A percentile compares a stretch with the other conserved stretches of the same genome.
Evolutionary conservation across 257 asterid species (phyloP).

Genomic region (Paraleonurus japonicus): DNA sequence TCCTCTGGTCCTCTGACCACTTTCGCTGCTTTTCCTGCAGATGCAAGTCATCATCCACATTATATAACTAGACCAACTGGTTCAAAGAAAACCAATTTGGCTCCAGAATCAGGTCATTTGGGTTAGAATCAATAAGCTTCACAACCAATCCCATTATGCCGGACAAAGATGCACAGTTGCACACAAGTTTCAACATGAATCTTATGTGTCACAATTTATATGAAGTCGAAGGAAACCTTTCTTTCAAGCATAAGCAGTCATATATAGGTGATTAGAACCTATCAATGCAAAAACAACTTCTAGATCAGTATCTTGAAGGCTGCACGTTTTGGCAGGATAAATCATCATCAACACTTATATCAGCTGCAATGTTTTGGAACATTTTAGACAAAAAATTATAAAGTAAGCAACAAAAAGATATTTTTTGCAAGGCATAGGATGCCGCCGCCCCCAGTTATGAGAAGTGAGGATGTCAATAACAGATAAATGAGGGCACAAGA

Average conservation of each 20-base stretch:
- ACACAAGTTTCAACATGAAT: background rate
- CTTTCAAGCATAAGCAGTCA: constrained; percentile 5
- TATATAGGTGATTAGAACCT: background rate
- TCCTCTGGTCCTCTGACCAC: constrained; percentile 94
- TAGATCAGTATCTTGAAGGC: background rate
- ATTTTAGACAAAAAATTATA: background rate
- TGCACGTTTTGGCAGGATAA: background rate
- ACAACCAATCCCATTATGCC: background rate
- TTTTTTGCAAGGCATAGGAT: background rate
- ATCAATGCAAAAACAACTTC: background rate
- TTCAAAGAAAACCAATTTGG: constrained; percentile 2
- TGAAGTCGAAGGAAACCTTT: background rate
- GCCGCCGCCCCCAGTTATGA: background rate
- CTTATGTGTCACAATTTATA: background rate
- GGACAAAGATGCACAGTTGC: background rate
- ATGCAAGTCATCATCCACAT: constrained; percentile 12
- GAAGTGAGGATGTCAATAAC: background rate
- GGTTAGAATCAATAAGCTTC: background rate
- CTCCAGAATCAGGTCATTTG: background rate
- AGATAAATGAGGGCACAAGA: background rate
- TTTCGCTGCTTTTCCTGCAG: constrained; percentile 77
- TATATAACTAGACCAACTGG: constrained; percentile 10
- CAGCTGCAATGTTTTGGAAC: background rate
- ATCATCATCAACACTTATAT: background rate
- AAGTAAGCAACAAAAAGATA: constrained; percentile 1